Percentiles rank a stretch among this genome's conserved stretches.
phyloP scores from a whole-genome alignment of 345 rosid genomes.

The Gossypium ekmanianum region DNA sequence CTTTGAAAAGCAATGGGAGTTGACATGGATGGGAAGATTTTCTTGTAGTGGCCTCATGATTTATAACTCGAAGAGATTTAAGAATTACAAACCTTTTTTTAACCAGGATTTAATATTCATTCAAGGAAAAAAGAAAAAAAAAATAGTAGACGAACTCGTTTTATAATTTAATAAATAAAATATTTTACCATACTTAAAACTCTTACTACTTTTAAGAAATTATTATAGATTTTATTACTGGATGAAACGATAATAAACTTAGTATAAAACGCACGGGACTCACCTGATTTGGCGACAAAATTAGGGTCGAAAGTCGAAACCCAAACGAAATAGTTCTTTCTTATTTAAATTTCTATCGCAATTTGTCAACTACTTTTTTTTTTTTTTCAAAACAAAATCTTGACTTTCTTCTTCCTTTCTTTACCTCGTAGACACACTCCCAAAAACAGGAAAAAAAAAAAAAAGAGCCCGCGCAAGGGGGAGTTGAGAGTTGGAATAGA shows the following conservation, averaged over 20 bases:
- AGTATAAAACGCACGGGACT: neutral
- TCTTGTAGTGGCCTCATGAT: too few species aligned
- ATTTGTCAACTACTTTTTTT: neutral
- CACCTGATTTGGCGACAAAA: neutral
- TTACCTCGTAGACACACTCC: neutral
- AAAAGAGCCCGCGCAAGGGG: neutral
- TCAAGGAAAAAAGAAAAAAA: too few species aligned
- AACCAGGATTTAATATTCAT: too few species aligned
- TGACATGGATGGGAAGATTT: too few species aligned
- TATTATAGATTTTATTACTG: neutral
- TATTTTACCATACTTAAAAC: too few species aligned
- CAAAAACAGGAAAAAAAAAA: neutral
- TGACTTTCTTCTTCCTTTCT: neutral
- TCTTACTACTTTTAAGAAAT: too few species aligned
- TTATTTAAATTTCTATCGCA: neutral
- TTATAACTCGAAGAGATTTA: too few species aligned
- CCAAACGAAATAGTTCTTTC: neutral
- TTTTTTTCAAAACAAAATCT: neutral
- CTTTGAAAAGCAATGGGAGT: too few species aligned
- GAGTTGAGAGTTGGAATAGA: constrained; percentile 9
- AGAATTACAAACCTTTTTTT: too few species aligned
- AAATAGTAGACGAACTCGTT: too few species aligned
- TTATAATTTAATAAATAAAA: too few species aligned
- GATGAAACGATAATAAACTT: neutral
- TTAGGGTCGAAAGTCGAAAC: neutral